Percentiles rank a stretch among this genome's conserved stretches.
These are phyloP conservation scores for Obba rivulosa DNA, from an alignment of 768 basidiomycete genomes.

Conservation along the genomic window DNA sequence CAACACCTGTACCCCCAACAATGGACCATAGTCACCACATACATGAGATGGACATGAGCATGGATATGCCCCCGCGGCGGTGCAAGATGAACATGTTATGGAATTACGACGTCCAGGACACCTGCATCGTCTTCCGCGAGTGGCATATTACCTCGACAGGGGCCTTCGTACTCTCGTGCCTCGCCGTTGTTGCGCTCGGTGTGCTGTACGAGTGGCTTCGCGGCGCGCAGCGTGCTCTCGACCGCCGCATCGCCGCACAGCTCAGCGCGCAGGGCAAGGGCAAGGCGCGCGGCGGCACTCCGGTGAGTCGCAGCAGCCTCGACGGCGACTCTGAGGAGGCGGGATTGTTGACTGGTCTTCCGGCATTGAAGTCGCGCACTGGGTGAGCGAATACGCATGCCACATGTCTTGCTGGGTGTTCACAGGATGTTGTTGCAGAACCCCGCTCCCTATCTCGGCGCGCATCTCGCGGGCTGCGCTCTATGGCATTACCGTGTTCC, in stretches of 20 bases:
- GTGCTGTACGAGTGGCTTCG: slow-evolving; percentile 81
- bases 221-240: slow-evolving; percentile 52
- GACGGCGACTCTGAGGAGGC: slow-evolving; percentile 45
- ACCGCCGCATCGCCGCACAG: slow-evolving; percentile 48
- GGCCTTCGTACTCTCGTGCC: slow-evolving; percentile 59
- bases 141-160: slow-evolving; percentile 67
- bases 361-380: slow-evolving; percentile 28
- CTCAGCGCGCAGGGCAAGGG: slow-evolving; percentile 43
- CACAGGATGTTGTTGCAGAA: slow-evolving; percentile 27
- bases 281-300: slow-evolving; percentile 30
- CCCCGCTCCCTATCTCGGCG: slow-evolving; percentile 41
- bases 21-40: too few species aligned
- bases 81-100: slow-evolving; percentile 86
- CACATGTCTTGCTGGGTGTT: neutral
- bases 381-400: slow-evolving; percentile 36
- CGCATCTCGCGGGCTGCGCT: slow-evolving; percentile 58
- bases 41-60: too few species aligned
- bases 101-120: slow-evolving; percentile 77
- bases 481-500: slow-evolving; percentile 71
- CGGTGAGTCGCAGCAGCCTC: slow-evolving; percentile 39
- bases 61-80: slow-evolving; percentile 37
- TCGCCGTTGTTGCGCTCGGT: slow-evolving; percentile 60
- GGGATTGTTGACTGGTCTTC: slow-evolving; percentile 46
- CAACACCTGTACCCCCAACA: too few species aligned
- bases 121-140: slow-evolving; percentile 72